phyloP scores from a whole-genome alignment of 2,329 filamentous ascomycete species.

The Neopestalotiopsis sp. region DNA sequence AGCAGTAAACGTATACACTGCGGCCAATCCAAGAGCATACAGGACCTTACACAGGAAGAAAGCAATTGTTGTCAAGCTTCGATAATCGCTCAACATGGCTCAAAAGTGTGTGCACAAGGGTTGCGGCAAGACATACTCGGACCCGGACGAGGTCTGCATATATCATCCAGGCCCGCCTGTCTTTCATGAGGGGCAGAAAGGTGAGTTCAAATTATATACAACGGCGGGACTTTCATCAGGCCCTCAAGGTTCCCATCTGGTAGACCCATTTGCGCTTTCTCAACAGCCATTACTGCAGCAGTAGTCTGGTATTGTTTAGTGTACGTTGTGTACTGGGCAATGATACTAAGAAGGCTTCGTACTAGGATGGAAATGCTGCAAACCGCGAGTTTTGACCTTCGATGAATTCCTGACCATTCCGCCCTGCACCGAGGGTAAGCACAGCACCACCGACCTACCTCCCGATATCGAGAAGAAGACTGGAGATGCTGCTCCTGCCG shows the following conservation, averaged over 20 bases:
- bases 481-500: conserved; percentile 46
- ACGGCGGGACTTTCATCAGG: conserved; percentile 16
- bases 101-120: conserved; percentile 96
- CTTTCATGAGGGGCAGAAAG: conserved; percentile 99
- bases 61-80: background rate
- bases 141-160: conserved; percentile 80
- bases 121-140: conserved; percentile 86
- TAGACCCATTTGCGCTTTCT: background rate
- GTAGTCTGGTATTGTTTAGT: background rate
- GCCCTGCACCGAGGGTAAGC: conserved; percentile 90
- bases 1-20: background rate
- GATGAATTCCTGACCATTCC: conserved; percentile 95
- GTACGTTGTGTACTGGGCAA: background rate
- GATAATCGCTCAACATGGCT: conserved; percentile 55
- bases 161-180: conserved; percentile 94
- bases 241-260: conserved; percentile 7
- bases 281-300: background rate
- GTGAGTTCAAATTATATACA: conserved; percentile 52
- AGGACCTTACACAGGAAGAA: background rate
- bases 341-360: conserved; percentile 4
- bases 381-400: conserved; percentile 93
- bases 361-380: conserved; percentile 98
- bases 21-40: background rate
- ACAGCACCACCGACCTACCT: conserved; percentile 82
- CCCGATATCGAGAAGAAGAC: conserved; percentile 66